phyloP scores from a whole-genome alignment of 2,329 filamentous ascomycete genomes.

The Trichoderma citrinoviride region DNA sequence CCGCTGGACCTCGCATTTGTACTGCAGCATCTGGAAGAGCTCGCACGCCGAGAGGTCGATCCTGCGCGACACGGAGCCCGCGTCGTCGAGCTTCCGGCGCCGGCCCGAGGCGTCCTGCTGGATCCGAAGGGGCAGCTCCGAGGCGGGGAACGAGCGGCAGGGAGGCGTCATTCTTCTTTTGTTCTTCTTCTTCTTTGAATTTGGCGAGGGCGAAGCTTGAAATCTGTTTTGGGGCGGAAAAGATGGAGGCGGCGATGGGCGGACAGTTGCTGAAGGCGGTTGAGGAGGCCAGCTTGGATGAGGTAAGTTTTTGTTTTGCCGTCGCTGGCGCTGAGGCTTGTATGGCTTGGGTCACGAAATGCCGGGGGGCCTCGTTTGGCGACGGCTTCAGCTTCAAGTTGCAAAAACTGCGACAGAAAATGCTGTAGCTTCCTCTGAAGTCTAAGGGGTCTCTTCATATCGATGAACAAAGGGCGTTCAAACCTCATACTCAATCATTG shows the following conservation, averaged over 20 bases:
- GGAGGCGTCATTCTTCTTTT: slow-evolving; percentile 54
- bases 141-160: slow-evolving; percentile 52
- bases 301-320: slow-evolving; percentile 46
- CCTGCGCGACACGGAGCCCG: slow-evolving; percentile 32
- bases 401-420: no score
- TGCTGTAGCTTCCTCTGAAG: neutral
- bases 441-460: fast-evolving
- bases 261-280: slow-evolving; percentile 52
- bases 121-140: slow-evolving; percentile 48
- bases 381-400: no score
- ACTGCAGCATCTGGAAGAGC: slow-evolving; percentile 59
- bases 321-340: neutral
- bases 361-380: no score
- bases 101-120: slow-evolving; percentile 50
- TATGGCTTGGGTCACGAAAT: neutral
- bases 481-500: no score
- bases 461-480: no score
- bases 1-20: slow-evolving; percentile 54
- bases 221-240: no score
- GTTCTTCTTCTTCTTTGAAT: neutral
- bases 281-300: slow-evolving; percentile 56
- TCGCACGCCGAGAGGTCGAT: slow-evolving; percentile 56
- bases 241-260: slow-evolving; percentile 45
- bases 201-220: no score
- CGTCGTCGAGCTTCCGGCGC: slow-evolving; percentile 49